Conservation (phyloP, 345 rosid genomes). For the Sonneratia caseolaris region DNA sequence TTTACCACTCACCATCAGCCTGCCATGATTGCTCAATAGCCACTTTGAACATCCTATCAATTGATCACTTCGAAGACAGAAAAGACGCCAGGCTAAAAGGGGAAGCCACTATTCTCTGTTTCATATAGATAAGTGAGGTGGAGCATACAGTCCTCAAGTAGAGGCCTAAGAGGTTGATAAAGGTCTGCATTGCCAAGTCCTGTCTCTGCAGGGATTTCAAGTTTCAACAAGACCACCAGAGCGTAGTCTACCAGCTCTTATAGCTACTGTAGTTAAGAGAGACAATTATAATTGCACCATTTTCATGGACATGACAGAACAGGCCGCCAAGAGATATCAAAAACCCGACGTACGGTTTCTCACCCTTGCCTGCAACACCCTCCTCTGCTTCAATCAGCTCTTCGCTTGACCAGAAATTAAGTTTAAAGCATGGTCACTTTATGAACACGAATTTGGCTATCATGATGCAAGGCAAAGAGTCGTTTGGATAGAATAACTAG, state of each 20-base stretch:
- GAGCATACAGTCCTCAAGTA: slow-evolving; percentile 53
- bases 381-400: background rate
- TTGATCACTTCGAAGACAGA: background rate
- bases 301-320: background rate
- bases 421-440: background rate
- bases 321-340: background rate
- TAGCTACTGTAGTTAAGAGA: slow-evolving; percentile 51
- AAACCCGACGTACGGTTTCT: background rate
- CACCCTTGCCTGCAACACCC: background rate
- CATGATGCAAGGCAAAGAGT: background rate
- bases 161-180: slow-evolving; percentile 58
- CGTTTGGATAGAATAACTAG: slow-evolving; percentile 35
- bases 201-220: slow-evolving; percentile 89
- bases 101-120: slow-evolving; percentile 5
- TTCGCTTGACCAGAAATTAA: too few species aligned
- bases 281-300: slow-evolving; percentile 6
- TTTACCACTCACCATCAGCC: too few species aligned
- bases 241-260: slow-evolving; percentile 55
- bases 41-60: background rate
- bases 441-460: background rate
- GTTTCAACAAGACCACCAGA: slow-evolving; percentile 84
- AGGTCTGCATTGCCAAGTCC: slow-evolving; percentile 87
- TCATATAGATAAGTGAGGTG: slow-evolving; percentile 36
- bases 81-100: background rate
- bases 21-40: background rate